Percentiles rank a stretch among this genome's conserved stretches.
Conservation (phyloP, 2,329 filamentous ascomycete species). For the Fusarium goolgardi region DNA sequence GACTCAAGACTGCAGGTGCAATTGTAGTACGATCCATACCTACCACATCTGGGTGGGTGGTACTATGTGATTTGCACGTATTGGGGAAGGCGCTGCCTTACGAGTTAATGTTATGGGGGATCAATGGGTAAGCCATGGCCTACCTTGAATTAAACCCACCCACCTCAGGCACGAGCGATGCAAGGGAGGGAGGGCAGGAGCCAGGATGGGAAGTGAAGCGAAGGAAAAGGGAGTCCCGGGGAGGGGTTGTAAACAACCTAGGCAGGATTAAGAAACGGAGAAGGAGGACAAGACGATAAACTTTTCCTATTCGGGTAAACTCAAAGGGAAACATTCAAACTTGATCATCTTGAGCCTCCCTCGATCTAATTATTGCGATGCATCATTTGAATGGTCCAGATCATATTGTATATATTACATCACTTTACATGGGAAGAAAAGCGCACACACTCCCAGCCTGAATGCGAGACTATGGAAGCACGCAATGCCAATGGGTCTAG, state of each 20-base stretch:
- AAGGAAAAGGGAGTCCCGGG: slow-evolving; percentile 24
- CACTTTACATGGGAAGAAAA: background rate
- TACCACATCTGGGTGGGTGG: slow-evolving; percentile 10
- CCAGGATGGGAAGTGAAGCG: slow-evolving; percentile 23
- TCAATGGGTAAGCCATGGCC: slow-evolving; percentile 14
- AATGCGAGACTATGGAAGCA: slow-evolving; percentile 16
- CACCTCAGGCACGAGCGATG: slow-evolving; percentile 25
- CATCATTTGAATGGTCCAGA: slow-evolving; percentile 13
- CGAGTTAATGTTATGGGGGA: slow-evolving; percentile 3
- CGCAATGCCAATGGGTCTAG: slow-evolving; percentile 20
- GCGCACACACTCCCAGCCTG: background rate
- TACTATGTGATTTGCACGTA: slow-evolving; percentile 26
- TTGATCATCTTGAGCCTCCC: slow-evolving; percentile 21
- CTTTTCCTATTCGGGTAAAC: slow-evolving; percentile 27
- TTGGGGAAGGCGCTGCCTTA: slow-evolving; percentile 28
- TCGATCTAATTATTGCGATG: slow-evolving; percentile 22
- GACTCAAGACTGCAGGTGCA: slow-evolving; percentile 24
- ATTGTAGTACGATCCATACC: slow-evolving; percentile 14
- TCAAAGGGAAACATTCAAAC: slow-evolving; percentile 23
- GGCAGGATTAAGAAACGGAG: slow-evolving; percentile 21
- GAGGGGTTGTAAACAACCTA: slow-evolving; percentile 15
- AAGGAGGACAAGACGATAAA: slow-evolving; percentile 16
- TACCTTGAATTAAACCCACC: slow-evolving; percentile 22
- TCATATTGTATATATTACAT: background rate
- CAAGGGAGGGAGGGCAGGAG: slow-evolving; percentile 18